phyloP scores from a whole-genome alignment of 495 filamentous ascomycete species.

The Aspergillus incahuasiensis region DNA sequence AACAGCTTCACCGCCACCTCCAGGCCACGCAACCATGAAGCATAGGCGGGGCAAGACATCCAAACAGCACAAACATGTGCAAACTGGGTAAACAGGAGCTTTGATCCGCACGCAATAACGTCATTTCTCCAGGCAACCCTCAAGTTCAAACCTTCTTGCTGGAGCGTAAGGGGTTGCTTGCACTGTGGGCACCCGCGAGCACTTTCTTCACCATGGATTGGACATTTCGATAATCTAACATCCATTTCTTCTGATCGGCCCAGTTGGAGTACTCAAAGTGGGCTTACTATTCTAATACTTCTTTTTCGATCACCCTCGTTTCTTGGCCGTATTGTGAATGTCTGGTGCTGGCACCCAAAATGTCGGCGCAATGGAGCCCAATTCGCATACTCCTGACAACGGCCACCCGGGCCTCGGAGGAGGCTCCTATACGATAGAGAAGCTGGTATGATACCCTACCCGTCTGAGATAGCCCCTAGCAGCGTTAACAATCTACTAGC shows the following conservation, averaged over 20 bases:
- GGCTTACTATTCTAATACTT: neutral
- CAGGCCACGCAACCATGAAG: slow-evolving; percentile 28
- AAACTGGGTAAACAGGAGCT: slow-evolving; percentile 22
- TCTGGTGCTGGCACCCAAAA: slow-evolving; percentile 17
- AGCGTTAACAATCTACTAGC: slow-evolving; percentile 28
- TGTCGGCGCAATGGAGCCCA: slow-evolving; percentile 16
- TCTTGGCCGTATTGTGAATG: slow-evolving; percentile 11
- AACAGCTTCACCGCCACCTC: slow-evolving; percentile 22
- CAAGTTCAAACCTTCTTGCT: neutral
- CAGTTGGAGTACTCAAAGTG: neutral
- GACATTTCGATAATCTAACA: neutral
- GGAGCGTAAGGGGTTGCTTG: neutral
- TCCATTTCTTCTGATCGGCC: neutral
- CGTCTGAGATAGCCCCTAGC: neutral
- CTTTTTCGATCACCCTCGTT: neutral
- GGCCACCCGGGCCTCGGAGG: slow-evolving; percentile 34
- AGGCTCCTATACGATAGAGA: slow-evolving; percentile 50
- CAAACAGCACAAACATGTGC: slow-evolving; percentile 16
- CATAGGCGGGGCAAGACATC: slow-evolving; percentile 16
- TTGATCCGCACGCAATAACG: slow-evolving; percentile 19
- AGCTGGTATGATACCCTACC: slow-evolving; percentile 42
- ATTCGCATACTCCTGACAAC: slow-evolving; percentile 19
- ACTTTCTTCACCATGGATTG: neutral
- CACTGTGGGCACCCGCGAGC: neutral
- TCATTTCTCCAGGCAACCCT: slow-evolving; percentile 21